phyloP scores from a whole-genome alignment of 306 rosid species.

The Rubus parviflorus region DNA sequence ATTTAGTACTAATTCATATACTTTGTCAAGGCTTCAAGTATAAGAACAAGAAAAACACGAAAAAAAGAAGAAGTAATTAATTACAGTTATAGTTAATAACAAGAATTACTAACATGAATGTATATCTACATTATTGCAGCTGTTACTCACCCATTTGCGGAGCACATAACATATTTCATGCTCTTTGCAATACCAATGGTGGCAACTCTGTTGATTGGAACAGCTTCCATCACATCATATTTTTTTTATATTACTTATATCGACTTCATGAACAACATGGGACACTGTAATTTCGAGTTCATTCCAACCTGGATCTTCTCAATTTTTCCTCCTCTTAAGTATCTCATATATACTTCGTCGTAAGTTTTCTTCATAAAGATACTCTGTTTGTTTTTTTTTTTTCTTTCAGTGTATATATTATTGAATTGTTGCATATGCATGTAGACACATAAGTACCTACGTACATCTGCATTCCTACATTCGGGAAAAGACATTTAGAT shows the following conservation, averaged over 20 bases:
- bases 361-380: constrained; percentile 15
- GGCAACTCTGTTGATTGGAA: background rate
- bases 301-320: constrained; percentile 42
- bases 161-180: constrained; percentile 33
- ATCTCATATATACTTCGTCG: constrained; percentile 43
- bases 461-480: no score
- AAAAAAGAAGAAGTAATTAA: no score
- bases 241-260: constrained; percentile 26
- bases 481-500: no score
- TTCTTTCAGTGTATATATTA: background rate
- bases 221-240: constrained; percentile 5
- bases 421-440: background rate
- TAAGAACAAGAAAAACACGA: no score
- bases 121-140: constrained; percentile 23
- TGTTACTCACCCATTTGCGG: constrained; percentile 51
- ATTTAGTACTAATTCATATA: no score
- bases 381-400: background rate
- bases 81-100: no score
- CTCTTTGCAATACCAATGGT: constrained; percentile 38
- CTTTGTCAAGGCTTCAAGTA: no score
- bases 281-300: constrained; percentile 50
- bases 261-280: constrained; percentile 57
- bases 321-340: constrained; percentile 42
- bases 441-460: background rate
- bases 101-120: background rate